Base-by-base conservation (phyloP, 2,329 filamentous ascomycete species). In the Arthrobotrys musiformis region DNA sequence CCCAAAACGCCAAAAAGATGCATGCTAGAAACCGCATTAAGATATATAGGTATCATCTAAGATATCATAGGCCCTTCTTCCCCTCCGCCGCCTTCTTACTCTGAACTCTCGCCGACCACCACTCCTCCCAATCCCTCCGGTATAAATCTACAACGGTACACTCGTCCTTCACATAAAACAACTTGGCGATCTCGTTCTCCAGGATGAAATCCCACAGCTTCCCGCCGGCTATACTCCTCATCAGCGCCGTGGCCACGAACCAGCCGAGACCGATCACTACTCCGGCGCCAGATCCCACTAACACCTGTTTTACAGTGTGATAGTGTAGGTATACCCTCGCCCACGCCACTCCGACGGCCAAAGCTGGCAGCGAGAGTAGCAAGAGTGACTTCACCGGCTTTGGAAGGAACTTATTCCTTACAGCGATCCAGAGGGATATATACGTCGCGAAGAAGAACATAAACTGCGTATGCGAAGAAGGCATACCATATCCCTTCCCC, bases 401-500 rank as follows among this genome's bases (percentile, higher is more conserved):
- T 70, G 80, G 85, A 82, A 82, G 86, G 68, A 91, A 91, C 4
- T 86, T 86, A 83, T 97, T 93, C 77, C 94, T 89, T 76, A 94
- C 86, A 52, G 97, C 87, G 50, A 99, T 87, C 85, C 98, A 98
- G 19, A 99, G 86, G 24, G 89, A 87, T 75, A 98, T 85, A 78
- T 92, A 95, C 70, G 97, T 85, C 72, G 93, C 91, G 88, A 97
- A 98, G 86, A 93, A 99, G 69, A 91, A 88, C 78, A 94, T 92
- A 83, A 97, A 99, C 85, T 99, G 95, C 7, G 95, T 92, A 85
- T 99, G 95, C 40, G 94, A 97, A 6, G 89, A 90, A 9, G 95
- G 95, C 96, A 99, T 99, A 81, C 95, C 96, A 82, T 99, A 99
- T 79, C 95, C 95, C 84, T 97, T 97, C 69, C 93, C 89, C 82